Conservation (phyloP, 2,329 filamentous ascomycete species). For the Colletotrichum magnum region DNA sequence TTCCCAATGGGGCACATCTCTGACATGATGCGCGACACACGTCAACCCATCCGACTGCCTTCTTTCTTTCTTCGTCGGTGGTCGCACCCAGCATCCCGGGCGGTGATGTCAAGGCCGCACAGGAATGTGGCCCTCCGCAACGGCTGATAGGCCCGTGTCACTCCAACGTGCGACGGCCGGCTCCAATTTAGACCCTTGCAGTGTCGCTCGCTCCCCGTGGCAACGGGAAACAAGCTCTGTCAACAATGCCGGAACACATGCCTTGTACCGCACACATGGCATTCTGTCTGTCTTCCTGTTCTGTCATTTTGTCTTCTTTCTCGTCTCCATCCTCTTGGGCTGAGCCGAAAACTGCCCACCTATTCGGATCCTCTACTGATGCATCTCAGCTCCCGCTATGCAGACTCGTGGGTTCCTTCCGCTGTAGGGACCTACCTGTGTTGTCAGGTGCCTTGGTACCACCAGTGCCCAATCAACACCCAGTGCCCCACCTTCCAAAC, state of each 20-base stretch:
- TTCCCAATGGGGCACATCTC: constrained; percentile 17
- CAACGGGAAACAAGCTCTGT: constrained; percentile 33
- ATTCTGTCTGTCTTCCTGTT: neutral
- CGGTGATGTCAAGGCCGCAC: constrained; percentile 36
- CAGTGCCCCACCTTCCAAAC: neutral
- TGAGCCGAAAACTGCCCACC: neutral
- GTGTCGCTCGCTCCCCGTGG: constrained; percentile 26
- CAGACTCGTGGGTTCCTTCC: no score
- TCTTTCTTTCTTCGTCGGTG: no score
- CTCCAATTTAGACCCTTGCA: constrained; percentile 28
- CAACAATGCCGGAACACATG: constrained; percentile 26
- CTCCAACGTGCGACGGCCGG: constrained; percentile 33
- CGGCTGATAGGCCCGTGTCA: constrained; percentile 38
- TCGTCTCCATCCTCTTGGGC: neutral
- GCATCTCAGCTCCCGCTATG: no score
- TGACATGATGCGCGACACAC: constrained; percentile 26
- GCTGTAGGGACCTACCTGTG: no score
- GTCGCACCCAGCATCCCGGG: constrained; percentile 17
- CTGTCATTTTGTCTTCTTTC: neutral
- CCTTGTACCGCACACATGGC: neutral
- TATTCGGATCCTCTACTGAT: no score
- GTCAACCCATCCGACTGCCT: constrained; percentile 15
- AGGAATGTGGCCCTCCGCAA: constrained; percentile 22
- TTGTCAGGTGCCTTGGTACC: no score
- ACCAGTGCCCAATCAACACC: neutral